phyloP scores from a whole-genome alignment of 2,329 filamentous ascomycete species.

The Chrysoporthe cubensis region DNA sequence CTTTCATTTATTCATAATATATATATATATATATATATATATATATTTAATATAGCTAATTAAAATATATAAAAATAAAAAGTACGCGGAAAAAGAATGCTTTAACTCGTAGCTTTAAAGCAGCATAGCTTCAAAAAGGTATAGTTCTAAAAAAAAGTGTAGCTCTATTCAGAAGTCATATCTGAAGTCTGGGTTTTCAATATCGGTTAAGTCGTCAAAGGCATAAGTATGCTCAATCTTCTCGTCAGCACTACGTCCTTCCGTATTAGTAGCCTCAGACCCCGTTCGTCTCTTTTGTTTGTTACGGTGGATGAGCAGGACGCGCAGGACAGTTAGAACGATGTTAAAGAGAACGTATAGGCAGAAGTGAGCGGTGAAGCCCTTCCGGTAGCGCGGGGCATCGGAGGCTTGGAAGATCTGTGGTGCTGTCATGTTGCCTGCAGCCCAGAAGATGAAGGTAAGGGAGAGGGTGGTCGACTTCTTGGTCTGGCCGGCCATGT shows the following conservation, averaged over 20 bases:
- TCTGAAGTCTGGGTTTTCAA: conserved; percentile 31
- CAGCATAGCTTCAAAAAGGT: too few relatives aligned
- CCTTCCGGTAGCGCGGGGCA: conserved; percentile 34
- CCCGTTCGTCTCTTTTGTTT: not conserved
- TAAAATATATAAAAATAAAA: too few relatives aligned
- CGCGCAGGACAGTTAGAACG: conserved; percentile 32
- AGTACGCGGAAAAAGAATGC: too few relatives aligned
- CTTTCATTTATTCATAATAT: too few relatives aligned
- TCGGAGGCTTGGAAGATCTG: conserved; percentile 36
- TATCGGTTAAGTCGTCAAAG: conserved; percentile 32
- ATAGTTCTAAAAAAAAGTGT: too few relatives aligned
- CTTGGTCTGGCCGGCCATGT: conserved; percentile 49
- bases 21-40: too few relatives aligned
- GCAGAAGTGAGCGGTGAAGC: conserved; percentile 41
- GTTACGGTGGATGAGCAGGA: not conserved
- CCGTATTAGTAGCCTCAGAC: not conserved
- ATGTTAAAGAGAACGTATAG: conserved; percentile 42
- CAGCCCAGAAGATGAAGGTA: conserved; percentile 46
- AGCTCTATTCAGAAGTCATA: conserved; percentile 37
- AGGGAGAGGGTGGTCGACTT: conserved; percentile 47
- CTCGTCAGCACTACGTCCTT: conserved; percentile 32
- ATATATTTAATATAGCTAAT: too few relatives aligned
- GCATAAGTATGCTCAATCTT: conserved; percentile 29
- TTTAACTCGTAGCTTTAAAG: too few relatives aligned
- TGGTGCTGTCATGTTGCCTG: conserved; percentile 48